Conservation (phyloP, 768 basidiomycete species). For the Amanita exitialis region DNA sequence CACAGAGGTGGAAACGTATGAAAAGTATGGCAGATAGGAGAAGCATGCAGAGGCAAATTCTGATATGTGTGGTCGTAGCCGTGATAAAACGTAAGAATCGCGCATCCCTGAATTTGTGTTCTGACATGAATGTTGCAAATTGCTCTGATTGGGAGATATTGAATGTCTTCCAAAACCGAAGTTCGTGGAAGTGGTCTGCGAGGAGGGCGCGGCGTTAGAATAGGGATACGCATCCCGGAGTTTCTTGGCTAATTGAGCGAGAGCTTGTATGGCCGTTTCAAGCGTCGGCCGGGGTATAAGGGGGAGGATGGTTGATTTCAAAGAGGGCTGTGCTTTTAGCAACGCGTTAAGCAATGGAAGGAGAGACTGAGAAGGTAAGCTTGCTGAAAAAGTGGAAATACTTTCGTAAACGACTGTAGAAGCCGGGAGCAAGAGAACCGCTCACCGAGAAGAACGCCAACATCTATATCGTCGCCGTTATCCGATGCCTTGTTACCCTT, state of each 20-base stretch:
- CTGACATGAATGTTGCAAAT: slow-evolving; percentile 11
- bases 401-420: slow-evolving; percentile 7
- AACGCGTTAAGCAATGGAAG: slow-evolving; percentile 65
- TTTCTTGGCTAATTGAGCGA: slow-evolving; percentile 60
- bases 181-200: slow-evolving; percentile 12
- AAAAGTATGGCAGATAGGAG: slow-evolving; percentile 83
- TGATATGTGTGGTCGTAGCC: slow-evolving; percentile 62
- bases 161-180: slow-evolving; percentile 18
- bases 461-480: slow-evolving; percentile 54
- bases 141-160: slow-evolving; percentile 10
- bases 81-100: slow-evolving; percentile 67
- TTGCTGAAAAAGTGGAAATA: slow-evolving; percentile 38
- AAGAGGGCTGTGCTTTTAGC: slow-evolving; percentile 53
- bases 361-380: slow-evolving; percentile 67
- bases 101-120: slow-evolving; percentile 54
- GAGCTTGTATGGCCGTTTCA: slow-evolving; percentile 59
- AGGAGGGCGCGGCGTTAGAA: slow-evolving; percentile 33
- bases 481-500: slow-evolving; percentile 36
- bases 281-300: slow-evolving; percentile 81
- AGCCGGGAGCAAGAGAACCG: slow-evolving; percentile 6
- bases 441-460: slow-evolving; percentile 74
- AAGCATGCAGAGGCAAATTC: slow-evolving; percentile 72
- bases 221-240: slow-evolving; percentile 80
- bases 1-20: slow-evolving; percentile 34
- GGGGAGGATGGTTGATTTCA: slow-evolving; percentile 63